Evolutionary conservation across 2,329 filamentous ascomycete species (phyloP).

Genomic region (Hypoxylon sp.): DNA sequence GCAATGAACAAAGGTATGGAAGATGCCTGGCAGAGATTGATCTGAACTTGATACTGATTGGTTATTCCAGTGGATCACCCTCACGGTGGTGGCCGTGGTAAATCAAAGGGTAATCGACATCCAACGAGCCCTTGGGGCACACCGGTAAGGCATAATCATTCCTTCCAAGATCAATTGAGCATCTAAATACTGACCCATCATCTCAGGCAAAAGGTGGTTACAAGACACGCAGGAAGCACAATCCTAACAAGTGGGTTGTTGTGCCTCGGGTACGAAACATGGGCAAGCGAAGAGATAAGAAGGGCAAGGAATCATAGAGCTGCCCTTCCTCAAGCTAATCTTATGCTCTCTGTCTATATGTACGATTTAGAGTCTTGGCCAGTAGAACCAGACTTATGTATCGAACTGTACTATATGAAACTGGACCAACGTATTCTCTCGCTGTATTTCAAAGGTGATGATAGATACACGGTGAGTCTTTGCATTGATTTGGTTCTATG

Average conservation of each 20-base stretch:
- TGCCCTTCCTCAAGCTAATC: conserved; percentile 19
- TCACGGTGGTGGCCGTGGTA: conserved; percentile 98
- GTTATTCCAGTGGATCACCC: conserved; percentile 82
- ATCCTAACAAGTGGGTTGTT: conserved; percentile 93
- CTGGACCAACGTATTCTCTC: conserved; percentile 8
- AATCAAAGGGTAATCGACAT: conserved; percentile 97
- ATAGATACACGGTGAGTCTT: conserved; percentile 1
- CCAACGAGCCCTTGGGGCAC: conserved; percentile 97
- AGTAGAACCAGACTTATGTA: conserved; percentile 47
- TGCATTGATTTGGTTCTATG: background rate
- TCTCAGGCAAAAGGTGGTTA: conserved; percentile 82
- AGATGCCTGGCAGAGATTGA: conserved; percentile 16
- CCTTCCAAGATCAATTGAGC: conserved; percentile 13
- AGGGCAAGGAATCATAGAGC: conserved; percentile 51
- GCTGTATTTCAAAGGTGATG: background rate
- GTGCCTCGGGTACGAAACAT: conserved; percentile 87
- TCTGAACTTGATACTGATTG: conserved; percentile 24
- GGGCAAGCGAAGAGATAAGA: conserved; percentile 85
- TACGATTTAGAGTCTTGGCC: conserved; percentile 46
- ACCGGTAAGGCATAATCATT: conserved; percentile 75
- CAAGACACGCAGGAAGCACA: conserved; percentile 91
- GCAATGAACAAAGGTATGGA: conserved; percentile 94
- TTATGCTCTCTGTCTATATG: conserved; percentile 52
- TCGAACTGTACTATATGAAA: conserved; percentile 52
- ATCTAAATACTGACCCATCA: conserved; percentile 51